Percentiles rank a stretch among this genome's conserved stretches.
These are phyloP conservation scores for Penicillium sp. DNA, from an alignment of 2,329 filamentous ascomycete species.

Conservation along the genomic window DNA sequence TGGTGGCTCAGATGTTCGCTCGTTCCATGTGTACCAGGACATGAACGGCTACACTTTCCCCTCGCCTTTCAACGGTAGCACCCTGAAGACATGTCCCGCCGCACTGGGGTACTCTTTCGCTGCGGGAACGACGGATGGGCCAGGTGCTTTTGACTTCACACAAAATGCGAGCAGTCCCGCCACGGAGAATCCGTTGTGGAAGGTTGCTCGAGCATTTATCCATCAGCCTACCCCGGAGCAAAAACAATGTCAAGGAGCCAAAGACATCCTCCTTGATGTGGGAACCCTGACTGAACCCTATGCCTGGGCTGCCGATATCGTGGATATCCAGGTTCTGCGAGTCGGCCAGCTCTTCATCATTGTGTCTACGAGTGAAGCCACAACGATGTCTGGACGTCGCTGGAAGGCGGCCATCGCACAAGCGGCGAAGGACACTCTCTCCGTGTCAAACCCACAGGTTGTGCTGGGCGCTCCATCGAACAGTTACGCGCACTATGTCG, in stretches of 20 bases:
- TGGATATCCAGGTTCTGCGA: slow-evolving; percentile 83
- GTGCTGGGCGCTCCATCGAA: slow-evolving; percentile 89
- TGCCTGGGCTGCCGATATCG: slow-evolving; percentile 86
- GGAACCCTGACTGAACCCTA: slow-evolving; percentile 80
- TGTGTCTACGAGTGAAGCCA: slow-evolving; percentile 83
- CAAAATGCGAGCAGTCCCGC: slow-evolving; percentile 78
- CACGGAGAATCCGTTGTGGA: slow-evolving; percentile 77
- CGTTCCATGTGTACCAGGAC: slow-evolving; percentile 84
- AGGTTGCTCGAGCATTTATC: slow-evolving; percentile 71
- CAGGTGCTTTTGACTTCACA: slow-evolving; percentile 89
- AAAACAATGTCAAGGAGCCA: slow-evolving; percentile 73
- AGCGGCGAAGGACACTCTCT: slow-evolving; percentile 56
- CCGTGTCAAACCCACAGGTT: slow-evolving; percentile 65
- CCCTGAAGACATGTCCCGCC: slow-evolving; percentile 74
- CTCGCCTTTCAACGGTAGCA: slow-evolving; percentile 68
- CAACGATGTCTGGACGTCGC: slow-evolving; percentile 86
- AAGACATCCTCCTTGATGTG: slow-evolving; percentile 85
- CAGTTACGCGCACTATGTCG: slow-evolving; percentile 81
- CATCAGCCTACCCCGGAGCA: slow-evolving; percentile 72
- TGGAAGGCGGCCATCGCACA: slow-evolving; percentile 74
- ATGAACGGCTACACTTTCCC: slow-evolving; percentile 75
- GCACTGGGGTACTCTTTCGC: slow-evolving; percentile 92
- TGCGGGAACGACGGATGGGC: slow-evolving; percentile 88
- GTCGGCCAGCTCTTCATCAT: slow-evolving; percentile 84
- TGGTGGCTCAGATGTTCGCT: slow-evolving; percentile 69